Percentiles rank a stretch among this genome's conserved stretches.
These are phyloP conservation scores for Coniochaeta sp. DNA, from an alignment of 2,329 filamentous ascomycete genomes.

Conservation along the genomic window DNA sequence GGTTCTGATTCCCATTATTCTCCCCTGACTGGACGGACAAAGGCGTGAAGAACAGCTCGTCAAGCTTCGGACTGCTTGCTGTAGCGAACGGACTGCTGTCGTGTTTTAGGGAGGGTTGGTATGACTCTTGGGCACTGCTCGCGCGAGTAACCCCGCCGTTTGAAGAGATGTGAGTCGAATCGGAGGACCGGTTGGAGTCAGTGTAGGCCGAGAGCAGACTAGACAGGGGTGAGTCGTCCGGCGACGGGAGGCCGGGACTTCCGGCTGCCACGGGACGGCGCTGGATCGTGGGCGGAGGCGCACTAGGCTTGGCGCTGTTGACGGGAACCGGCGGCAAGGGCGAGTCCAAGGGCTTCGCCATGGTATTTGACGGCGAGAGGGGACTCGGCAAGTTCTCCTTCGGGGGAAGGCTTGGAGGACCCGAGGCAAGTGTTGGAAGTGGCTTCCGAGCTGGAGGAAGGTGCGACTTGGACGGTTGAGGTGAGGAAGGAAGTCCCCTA, in stretches of 20 bases:
- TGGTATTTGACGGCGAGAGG: conserved; percentile 1
- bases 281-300: conserved; percentile 8
- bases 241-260: conserved; percentile 22
- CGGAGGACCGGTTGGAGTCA: conserved; percentile 32
- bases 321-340: conserved; percentile 23
- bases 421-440: neutral
- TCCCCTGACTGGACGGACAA: neutral
- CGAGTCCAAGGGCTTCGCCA: conserved; percentile 18
- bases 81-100: conserved; percentile 2
- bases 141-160: conserved; percentile 13
- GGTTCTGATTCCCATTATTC: neutral
- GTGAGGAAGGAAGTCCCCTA: neutral
- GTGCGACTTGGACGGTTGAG: conserved; percentile 7
- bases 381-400: neutral
- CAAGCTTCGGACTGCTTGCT: conserved; percentile 14
- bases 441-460: conserved; percentile 2
- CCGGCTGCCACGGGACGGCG: conserved; percentile 2
- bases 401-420: conserved; percentile 13
- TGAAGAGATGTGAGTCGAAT: conserved; percentile 33
- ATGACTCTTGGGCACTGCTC: conserved; percentile 25
- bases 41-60: conserved; percentile 1
- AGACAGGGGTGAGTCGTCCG: conserved; percentile 38
- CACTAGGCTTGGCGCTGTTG: conserved; percentile 10
- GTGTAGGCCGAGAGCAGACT: conserved; percentile 51
- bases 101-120: conserved; percentile 19